Evolutionary conservation across 306 rosid species (phyloP).

Genomic region (Trichosanthes truncata): DNA sequence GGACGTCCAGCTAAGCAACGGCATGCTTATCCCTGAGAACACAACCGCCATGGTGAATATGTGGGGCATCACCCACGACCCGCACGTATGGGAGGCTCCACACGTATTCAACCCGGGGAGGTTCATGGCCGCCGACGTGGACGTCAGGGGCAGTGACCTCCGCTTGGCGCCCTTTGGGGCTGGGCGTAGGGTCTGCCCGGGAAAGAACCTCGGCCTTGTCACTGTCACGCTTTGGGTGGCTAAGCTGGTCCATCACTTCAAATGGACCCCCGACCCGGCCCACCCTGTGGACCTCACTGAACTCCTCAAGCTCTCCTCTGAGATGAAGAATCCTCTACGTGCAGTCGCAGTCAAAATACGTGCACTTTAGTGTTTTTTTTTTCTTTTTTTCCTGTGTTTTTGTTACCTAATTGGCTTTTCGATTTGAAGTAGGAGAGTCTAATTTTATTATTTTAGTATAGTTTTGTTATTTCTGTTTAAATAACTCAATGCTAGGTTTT

Average conservation of each 20-base stretch:
- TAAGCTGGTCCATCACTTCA: slow-evolving; percentile 27
- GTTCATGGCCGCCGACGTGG: slow-evolving; percentile 35
- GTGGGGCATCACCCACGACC: slow-evolving; percentile 58
- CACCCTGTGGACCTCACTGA: slow-evolving; percentile 33
- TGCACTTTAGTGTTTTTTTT: background rate
- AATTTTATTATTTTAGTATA: background rate
- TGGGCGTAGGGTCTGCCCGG: slow-evolving; percentile 48
- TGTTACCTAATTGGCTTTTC: background rate
- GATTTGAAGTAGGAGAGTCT: background rate
- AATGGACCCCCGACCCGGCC: slow-evolving; percentile 21
- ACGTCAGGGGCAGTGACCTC: slow-evolving; percentile 36
- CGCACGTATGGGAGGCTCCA: slow-evolving; percentile 32
- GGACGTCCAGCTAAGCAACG: slow-evolving; percentile 46
- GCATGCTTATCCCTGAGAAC: slow-evolving; percentile 38
- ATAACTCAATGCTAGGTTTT: background rate
- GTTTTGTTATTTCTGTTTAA: background rate
- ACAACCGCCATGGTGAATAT: slow-evolving; percentile 58
- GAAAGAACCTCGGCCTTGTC: slow-evolving; percentile 38
- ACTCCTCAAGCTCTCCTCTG: slow-evolving; percentile 42
- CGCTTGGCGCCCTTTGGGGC: slow-evolving; percentile 54
- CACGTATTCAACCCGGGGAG: slow-evolving; percentile 35
- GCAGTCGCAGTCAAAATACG: slow-evolving; percentile 12
- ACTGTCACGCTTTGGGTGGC: slow-evolving; percentile 41
- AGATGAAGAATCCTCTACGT: slow-evolving; percentile 36
- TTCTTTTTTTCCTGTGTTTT: background rate